Evolutionary conservation across 192 early-diverging fungal genomes (phyloP).

Genomic region (Rhizophagus sp.): DNA sequence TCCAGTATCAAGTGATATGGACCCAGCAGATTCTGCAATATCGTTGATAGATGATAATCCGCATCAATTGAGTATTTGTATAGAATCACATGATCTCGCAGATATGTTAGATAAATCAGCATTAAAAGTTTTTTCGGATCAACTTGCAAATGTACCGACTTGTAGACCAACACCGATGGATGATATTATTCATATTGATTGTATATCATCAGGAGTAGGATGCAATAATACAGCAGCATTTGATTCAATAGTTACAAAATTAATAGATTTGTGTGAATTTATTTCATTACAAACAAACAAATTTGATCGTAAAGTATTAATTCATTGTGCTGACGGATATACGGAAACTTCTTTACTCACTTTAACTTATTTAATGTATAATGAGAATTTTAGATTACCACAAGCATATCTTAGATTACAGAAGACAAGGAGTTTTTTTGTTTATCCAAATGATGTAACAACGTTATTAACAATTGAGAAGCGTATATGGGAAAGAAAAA

Average conservation of each 20-base stretch:
- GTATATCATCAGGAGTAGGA: constrained; percentile 33
- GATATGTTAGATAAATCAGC: constrained; percentile 42
- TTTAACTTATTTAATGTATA: constrained; percentile 52
- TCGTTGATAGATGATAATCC: constrained; percentile 38
- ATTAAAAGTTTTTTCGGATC: constrained; percentile 37
- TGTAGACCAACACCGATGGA: not conserved
- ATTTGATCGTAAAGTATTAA: constrained; percentile 43
- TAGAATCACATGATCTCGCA: constrained; percentile 50
- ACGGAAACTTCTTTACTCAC: constrained; percentile 54
- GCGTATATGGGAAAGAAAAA: constrained; percentile 36
- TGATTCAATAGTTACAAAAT: constrained; percentile 30
- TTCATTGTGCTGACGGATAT: constrained; percentile 61
- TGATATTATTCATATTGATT: constrained; percentile 42
- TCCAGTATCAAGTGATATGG: constrained; percentile 30
- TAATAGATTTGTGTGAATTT: constrained; percentile 37
- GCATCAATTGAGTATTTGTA: constrained; percentile 47
- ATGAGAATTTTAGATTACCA: constrained; percentile 44
- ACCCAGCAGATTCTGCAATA: constrained; percentile 31
- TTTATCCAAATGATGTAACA: constrained; percentile 50
- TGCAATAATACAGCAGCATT: constrained; percentile 22
- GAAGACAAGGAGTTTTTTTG: constrained; percentile 58
- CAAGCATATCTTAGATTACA: constrained; percentile 57
- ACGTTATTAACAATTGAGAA: constrained; percentile 50
- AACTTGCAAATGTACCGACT: constrained; percentile 13
- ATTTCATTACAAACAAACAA: constrained; percentile 35